A percentile compares a stretch with the other conserved stretches of the same genome.
Conservation (phyloP, 2,329 filamentous ascomycete species). For the Triangularia setosa region DNA sequence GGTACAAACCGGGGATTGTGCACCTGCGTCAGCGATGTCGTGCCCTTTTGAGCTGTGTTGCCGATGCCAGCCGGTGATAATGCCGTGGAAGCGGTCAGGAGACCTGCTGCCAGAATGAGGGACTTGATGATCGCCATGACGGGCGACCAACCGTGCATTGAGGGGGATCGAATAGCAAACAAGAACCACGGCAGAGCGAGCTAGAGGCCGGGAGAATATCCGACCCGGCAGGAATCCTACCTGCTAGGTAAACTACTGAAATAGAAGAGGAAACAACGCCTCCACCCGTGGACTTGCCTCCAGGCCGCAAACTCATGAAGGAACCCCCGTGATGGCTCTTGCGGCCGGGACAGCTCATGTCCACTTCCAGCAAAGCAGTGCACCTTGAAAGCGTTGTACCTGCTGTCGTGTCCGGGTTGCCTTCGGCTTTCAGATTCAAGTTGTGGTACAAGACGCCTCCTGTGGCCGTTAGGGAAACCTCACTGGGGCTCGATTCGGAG, state of each 20-base stretch:
- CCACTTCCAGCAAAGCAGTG: not conserved
- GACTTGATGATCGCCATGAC: slow-evolving; percentile 11
- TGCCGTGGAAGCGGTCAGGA: slow-evolving; percentile 9
- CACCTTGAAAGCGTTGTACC: not conserved
- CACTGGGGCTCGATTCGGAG: not conserved
- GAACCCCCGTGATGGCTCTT: not conserved
- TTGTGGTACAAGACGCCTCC: not conserved
- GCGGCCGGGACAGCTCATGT: not conserved
- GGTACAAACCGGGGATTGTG: slow-evolving; percentile 34
- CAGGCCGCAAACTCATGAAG: not conserved
- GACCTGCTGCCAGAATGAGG: slow-evolving; percentile 7
- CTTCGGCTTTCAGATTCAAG: not conserved
- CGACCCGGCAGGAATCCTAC: not conserved
- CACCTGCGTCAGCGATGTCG: slow-evolving; percentile 35
- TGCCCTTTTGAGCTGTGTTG: slow-evolving; percentile 9
- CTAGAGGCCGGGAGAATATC: not conserved
- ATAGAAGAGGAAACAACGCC: not conserved
- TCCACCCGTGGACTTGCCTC: not conserved
- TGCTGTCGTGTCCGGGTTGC: not conserved
- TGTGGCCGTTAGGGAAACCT: not conserved
- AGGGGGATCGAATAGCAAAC: not conserved
- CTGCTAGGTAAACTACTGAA: not conserved
- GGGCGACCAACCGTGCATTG: not conserved
- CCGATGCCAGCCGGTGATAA: not conserved
- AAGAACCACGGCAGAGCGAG: no score